Base-by-base conservation (phyloP, 202 grass and related monocot species). In the Panicum hallii region DNA sequence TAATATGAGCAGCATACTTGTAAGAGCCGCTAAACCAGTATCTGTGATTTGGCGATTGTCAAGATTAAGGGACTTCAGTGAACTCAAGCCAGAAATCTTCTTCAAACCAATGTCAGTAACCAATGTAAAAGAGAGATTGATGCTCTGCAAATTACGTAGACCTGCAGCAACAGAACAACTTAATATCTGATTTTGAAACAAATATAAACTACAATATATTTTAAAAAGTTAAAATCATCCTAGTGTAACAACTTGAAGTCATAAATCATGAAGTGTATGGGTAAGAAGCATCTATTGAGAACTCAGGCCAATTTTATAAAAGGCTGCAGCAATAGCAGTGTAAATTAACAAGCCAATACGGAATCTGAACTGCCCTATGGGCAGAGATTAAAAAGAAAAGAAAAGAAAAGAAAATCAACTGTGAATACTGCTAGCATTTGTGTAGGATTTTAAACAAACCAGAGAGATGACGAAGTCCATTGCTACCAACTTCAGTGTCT, bases 1-100 rank as follows among this genome's bases (percentile, higher is more conserved):
- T 30, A 75, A 75, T 67, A 47, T 58, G 45, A 72, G 56, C 75
- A 34, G 38, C 84, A 79, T 93, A 99, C 93, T 63, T 74, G 90
- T 87, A 90, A 99, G 87, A 89, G 93, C 84, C 40, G 87, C 82
- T 79, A 99, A 77, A 32, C 93, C 97, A 75, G 77, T 77, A 87
- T 99, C 97, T 81, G 97, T 97, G 78, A 99, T 94, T 79, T 94
- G 84, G 67, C 76, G 84, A 88, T 90, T 92, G 82, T 99, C 97
- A 67, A 99, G 88, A 97, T 99, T 99, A 55, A 99, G 90, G 20
- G 82, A 90, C 87, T 79, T 93, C 14, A 99, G 72, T 13, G 87
- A 91, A 56, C 80, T 94, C 77, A 99, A 82, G 48, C 85, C 87
- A 88, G 91, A 85, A 80, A 99, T 73, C 81, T 90, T 99, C 86